phyloP scores from a whole-genome alignment of 2,329 filamentous ascomycete species.

The Zopfia rhizophila region DNA sequence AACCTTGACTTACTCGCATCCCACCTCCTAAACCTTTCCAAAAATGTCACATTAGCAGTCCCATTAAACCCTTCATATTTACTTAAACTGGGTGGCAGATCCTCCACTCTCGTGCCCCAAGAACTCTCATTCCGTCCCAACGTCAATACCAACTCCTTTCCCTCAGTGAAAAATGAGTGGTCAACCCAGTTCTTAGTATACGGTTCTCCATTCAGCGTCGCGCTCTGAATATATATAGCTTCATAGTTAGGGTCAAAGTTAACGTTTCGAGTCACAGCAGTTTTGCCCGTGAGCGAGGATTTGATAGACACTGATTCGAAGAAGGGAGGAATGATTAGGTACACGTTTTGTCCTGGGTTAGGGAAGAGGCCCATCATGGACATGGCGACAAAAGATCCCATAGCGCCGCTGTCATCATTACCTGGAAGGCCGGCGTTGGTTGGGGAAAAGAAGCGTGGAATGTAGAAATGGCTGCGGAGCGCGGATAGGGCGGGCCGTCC shows the following conservation, averaged over 20 bases:
- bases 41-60: constrained; percentile 18
- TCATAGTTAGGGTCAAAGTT: constrained; percentile 53
- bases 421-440: constrained; percentile 52
- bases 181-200: constrained; percentile 56
- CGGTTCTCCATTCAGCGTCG: constrained; percentile 51
- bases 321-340: constrained; percentile 52
- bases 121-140: constrained; percentile 53
- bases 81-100: constrained; percentile 54
- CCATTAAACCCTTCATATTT: constrained; percentile 32
- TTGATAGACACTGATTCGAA: constrained; percentile 50
- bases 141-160: constrained; percentile 53
- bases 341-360: constrained; percentile 53
- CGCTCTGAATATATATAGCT: constrained; percentile 55
- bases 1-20: no score
- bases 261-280: constrained; percentile 50
- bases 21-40: constrained; percentile 4
- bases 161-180: constrained; percentile 56
- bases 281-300: constrained; percentile 50
- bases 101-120: constrained; percentile 54
- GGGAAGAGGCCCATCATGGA: constrained; percentile 55
- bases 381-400: constrained; percentile 56
- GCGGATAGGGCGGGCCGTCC: constrained; percentile 54
- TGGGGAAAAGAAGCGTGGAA: constrained; percentile 53
- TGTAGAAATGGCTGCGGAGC: constrained; percentile 53
- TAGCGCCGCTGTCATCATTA: constrained; percentile 56